phyloP scores from a whole-genome alignment of 768 basidiomycete genomes.

The Rhodotorula kratochvilovae region DNA sequence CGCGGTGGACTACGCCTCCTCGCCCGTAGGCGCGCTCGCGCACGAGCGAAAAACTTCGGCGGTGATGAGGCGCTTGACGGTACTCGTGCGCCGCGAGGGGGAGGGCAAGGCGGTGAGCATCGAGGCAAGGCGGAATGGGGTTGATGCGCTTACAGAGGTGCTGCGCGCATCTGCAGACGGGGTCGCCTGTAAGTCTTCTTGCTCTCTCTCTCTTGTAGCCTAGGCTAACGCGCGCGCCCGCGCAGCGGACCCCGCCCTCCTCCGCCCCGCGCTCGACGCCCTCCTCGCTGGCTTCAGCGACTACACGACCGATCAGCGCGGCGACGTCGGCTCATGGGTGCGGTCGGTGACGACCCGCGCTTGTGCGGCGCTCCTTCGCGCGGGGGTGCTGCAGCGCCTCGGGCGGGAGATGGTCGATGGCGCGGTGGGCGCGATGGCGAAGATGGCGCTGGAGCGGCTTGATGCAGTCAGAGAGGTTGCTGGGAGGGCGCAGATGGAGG shows the following conservation, averaged over 20 bases:
- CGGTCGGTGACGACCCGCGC: conserved; percentile 71
- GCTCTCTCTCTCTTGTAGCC: no score
- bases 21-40: not conserved
- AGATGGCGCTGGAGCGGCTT: conserved; percentile 83
- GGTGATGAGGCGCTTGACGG: not conserved
- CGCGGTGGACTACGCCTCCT: conserved; percentile 56
- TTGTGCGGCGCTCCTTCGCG: conserved; percentile 56
- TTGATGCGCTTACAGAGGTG: conserved; percentile 25
- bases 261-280: conserved; percentile 49
- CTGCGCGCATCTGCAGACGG: not conserved
- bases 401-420: conserved; percentile 48
- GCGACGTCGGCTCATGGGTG: conserved; percentile 95
- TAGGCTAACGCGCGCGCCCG: no score
- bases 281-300: conserved; percentile 70
- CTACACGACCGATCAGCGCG: conserved; percentile 88
- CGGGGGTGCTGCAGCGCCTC: conserved; percentile 51
- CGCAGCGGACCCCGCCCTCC: not conserved
- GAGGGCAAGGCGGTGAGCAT: not conserved
- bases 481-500: conserved; percentile 58
- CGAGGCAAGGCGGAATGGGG: conserved; percentile 26
- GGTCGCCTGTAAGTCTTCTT: no score
- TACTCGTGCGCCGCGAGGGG: not conserved
- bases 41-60: not conserved
- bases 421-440: conserved; percentile 65
- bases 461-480: conserved; percentile 83